Evolutionary conservation across 1,139 yeast species (phyloP), one percentile per base, ranked within the genome.

Genomic region (Candida pseudoviswanathii): DNA sequence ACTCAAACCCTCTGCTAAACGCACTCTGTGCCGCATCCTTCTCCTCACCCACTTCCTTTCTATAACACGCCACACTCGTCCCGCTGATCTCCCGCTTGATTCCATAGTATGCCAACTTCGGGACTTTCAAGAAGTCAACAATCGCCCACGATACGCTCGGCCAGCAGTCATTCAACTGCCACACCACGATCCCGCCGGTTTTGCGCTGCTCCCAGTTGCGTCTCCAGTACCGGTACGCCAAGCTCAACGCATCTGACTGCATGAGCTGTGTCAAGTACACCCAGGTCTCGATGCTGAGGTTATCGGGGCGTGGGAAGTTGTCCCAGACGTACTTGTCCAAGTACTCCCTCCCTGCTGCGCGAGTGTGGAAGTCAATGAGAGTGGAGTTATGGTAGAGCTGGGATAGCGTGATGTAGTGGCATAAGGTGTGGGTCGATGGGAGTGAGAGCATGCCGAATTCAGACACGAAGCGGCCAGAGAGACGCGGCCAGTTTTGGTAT

Each of bases 121-220:
- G 79, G 11, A 68, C 59, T 25, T 58, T 57, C 49, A 63, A 68
- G 58, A 62, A 74, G 56, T 77, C 82, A 33, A 71, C 62, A 30
- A 76, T 61, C 1, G 81, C 65, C 82, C 82, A 78, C 24, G 75
- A 67, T 3, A 78, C 65, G 6, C 67, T 76, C 2, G 82, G 82
- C 80, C 80, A 77, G 56, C 82, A 78, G 56, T 78, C 82, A 51
- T 78, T 77, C 25, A 75, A 60, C 58, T 77, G 82, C 82, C 82
- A 78, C 5, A 78, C 80, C 34, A 77, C 58, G 2, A 75, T 72
- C 0, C 81, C 81, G 10, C 77, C 77, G 41, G 59, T 57, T 47
- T 66, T 65, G 11, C 64, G 63, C 2, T 70, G 68, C 38, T 64
- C 59, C 82, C 82, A 78, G 49, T 71, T 62, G 16, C 79, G 56